Conservation (phyloP, 345 rosid genomes). For the Reutealis trisperma region DNA sequence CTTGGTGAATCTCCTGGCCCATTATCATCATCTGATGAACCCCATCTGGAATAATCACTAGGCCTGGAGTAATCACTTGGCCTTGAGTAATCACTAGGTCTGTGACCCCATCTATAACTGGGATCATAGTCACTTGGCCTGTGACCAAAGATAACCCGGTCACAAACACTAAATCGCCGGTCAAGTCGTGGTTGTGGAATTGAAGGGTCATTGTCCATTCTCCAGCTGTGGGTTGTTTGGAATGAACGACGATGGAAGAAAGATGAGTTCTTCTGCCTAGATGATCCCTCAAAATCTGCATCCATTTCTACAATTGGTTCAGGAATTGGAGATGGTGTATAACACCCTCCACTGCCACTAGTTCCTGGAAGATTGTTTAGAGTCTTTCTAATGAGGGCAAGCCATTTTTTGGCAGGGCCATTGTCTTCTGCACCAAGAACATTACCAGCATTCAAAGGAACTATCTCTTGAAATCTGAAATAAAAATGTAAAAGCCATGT, state of each 20-base stretch:
- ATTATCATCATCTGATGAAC: conserved; percentile 94
- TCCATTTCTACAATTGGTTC: conserved; percentile 84
- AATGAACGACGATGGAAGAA: conserved; percentile 90
- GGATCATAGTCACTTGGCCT: conserved; percentile 77
- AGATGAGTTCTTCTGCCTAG: conserved; percentile 74
- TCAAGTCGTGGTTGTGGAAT: conserved; percentile 69
- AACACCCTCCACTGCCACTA: conserved; percentile 64
- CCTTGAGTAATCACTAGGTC: conserved; percentile 76
- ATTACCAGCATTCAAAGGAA: conserved; percentile 96
- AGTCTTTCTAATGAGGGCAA: conserved; percentile 72
- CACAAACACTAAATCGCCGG: conserved; percentile 89
- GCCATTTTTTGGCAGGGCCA: conserved; percentile 98
- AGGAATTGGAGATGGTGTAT: conserved; percentile 90
- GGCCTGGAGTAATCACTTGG: conserved; percentile 91
- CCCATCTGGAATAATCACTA: conserved; percentile 88
- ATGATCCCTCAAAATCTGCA: conserved; percentile 96
- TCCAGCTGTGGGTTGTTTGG: conserved; percentile 86
- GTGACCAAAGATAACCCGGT: conserved; percentile 76
- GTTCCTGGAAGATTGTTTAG: conserved; percentile 90
- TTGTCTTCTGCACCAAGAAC: conserved; percentile 97
- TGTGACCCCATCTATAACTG: conserved; percentile 48
- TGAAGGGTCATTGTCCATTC: conserved; percentile 74
- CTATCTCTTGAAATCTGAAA: conserved; percentile 94
- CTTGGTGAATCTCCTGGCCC: conserved; percentile 90
- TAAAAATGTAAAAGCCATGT: neutral